Percentiles rank a stretch among this genome's conserved stretches.
Conservation (phyloP, 2,329 filamentous ascomycete species). For the Teratosphaeria zuluensis region DNA sequence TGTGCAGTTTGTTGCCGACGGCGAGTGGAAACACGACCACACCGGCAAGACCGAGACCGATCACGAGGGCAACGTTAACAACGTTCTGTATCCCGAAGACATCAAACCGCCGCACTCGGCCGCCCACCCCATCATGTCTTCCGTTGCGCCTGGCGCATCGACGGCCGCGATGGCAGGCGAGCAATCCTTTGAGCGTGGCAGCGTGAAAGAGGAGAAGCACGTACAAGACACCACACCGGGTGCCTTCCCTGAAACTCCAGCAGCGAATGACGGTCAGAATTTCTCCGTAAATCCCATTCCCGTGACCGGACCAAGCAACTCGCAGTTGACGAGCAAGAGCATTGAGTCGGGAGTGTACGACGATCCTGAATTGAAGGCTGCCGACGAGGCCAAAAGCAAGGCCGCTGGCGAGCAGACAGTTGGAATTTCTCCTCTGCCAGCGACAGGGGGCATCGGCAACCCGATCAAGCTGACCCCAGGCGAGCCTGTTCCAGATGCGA, state of each 20-base stretch:
- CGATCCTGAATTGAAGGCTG: constrained; percentile 51
- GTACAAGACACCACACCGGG: constrained; percentile 43
- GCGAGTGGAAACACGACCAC: constrained; percentile 76
- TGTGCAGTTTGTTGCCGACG: constrained; percentile 87
- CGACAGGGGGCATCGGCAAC: constrained; percentile 56
- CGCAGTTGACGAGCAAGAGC: constrained; percentile 55
- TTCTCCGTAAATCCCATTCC: constrained; percentile 51
- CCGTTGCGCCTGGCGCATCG: constrained; percentile 54
- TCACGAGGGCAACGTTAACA: constrained; percentile 78
- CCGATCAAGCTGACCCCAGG: constrained; percentile 71
- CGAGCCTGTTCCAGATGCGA: constrained; percentile 64
- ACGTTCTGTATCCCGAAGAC: constrained; percentile 70
- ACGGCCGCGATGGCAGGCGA: constrained; percentile 60
- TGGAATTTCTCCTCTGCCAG: constrained; percentile 48
- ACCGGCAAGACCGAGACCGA: constrained; percentile 75
- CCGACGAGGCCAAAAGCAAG: constrained; percentile 5
- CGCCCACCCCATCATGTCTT: constrained; percentile 51
- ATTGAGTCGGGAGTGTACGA: constrained; percentile 55
- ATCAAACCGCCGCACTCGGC: constrained; percentile 47
- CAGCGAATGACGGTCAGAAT: constrained; percentile 34
- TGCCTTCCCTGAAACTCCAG: constrained; percentile 64
- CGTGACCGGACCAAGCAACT: constrained; percentile 22
- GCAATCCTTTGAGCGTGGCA: constrained; percentile 46
- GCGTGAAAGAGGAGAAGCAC: constrained; percentile 4
- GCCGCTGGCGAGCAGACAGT: constrained; percentile 28